Evolutionary conservation across 2,329 filamentous ascomycete genomes (phyloP), one percentile per base, ranked within the genome.

Genomic region (Epichloe elymi): DNA sequence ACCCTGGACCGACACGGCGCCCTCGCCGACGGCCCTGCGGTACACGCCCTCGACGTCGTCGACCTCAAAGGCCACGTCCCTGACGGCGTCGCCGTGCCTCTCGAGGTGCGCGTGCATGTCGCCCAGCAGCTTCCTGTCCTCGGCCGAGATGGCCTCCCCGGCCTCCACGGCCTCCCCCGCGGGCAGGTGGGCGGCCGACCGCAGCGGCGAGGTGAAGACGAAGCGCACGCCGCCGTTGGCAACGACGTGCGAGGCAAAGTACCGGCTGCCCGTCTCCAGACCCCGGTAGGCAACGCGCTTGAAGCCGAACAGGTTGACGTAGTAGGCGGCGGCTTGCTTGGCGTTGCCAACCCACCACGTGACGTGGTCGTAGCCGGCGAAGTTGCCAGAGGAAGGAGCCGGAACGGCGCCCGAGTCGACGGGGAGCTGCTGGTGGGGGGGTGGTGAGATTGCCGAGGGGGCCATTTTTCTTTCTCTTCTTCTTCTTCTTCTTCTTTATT

Each of bases 271-370:
- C 0, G 90, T 96, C 68, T 96, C 90, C 5, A 96, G 81, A 5
- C 90, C 91, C 40, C 79, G 79, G 68, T 95, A 95, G 55, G 91
- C 91, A 52, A 95, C 69, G 19, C 79, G 80, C 61, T 79, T 74
- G 73, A 96, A 95, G 51, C 88, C 90, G 73, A 96, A 89, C 58
- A 89, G 85, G 11, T 80, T 83, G 58, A 85, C 83, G 71, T 95
- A 96, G 72, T 88, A 96, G 14, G 85, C 79, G 39, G 90, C 90
- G 3, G 89, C 88, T 73, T 96, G 90, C 71, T 96, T 96, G 60
- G 91, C 90, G 65, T 97, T 97, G 64, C 90, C 89, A 33, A 96
- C 91, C 73, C 88, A 95, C 90, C 90, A 96, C 59, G 88, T 90
- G 51, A 95, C 80, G 68, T 95, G 87, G 70, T 95, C 88, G 67